Evolutionary conservation across 2,329 filamentous ascomycete genomes (phyloP).

Genomic region (Talaromyces amestolkiae): DNA sequence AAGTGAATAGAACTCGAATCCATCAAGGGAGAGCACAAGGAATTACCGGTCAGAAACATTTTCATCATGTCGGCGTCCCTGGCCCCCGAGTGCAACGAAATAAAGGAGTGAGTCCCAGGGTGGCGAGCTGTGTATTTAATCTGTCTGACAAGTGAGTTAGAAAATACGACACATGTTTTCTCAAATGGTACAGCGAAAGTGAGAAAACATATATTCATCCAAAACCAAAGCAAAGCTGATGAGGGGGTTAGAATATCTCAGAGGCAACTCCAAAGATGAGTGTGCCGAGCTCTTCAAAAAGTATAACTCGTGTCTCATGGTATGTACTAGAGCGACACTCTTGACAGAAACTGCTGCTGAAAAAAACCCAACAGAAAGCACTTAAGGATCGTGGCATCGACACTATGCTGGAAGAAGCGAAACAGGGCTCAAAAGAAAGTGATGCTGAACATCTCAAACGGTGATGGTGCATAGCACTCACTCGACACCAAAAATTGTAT

Average conservation of each 20-base stretch:
- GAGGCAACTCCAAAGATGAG: constrained; percentile 81
- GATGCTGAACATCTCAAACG: constrained; percentile 65
- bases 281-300: constrained; percentile 82
- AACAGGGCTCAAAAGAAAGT: constrained; percentile 84
- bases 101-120: constrained; percentile 70
- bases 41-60: constrained; percentile 10
- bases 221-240: constrained; percentile 19
- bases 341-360: constrained; percentile 5
- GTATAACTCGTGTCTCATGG: constrained; percentile 82
- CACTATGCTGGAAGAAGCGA: constrained; percentile 84
- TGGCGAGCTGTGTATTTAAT: constrained; percentile 8
- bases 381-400: constrained; percentile 89
- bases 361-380: constrained; percentile 59
- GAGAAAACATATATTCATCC: constrained; percentile 23
- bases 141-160: constrained; percentile 48
- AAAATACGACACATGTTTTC: constrained; percentile 92
- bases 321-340: constrained; percentile 46
- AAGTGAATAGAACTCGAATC: background rate
- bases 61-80: constrained; percentile 83
- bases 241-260: constrained; percentile 71
- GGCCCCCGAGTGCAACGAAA: constrained; percentile 89
- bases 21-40: background rate
- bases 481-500: background rate
- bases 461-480: constrained; percentile 17
- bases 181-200: constrained; percentile 99